These are phyloP conservation scores for Penicillium sp. DNA, from an alignment of 2,329 filamentous ascomycete species.

Conservation along the genomic window DNA sequence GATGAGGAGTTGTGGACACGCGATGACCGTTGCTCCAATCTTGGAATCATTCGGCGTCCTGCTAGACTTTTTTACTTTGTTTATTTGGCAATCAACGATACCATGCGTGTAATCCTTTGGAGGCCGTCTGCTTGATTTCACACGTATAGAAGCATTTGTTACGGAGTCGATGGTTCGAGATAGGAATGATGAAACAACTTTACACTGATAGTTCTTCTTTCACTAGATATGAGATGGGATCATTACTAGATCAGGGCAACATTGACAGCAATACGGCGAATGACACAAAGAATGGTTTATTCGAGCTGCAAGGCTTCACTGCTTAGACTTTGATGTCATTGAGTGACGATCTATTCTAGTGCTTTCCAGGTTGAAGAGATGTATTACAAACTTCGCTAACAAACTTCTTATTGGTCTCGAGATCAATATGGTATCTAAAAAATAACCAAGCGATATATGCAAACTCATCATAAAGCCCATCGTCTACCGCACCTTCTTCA, in stretches of 20 bases:
- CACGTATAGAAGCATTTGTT: neutral
- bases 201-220: neutral
- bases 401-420: constrained; percentile 9
- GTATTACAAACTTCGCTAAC: constrained; percentile 7
- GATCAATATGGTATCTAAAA: constrained; percentile 14
- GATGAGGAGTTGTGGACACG: neutral
- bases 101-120: constrained; percentile 20
- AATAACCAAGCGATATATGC: constrained; percentile 9
- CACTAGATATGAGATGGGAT: neutral
- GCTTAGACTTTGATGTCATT: too few species aligned
- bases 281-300: neutral
- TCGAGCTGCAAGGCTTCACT: too few species aligned
- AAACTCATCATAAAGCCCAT: neutral
- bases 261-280: neutral
- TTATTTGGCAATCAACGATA: constrained; percentile 25
- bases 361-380: too few species aligned
- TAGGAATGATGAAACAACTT: neutral
- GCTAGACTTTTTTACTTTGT: constrained; percentile 10
- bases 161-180: too few species aligned
- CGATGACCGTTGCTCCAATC: constrained; percentile 3
- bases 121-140: too few species aligned
- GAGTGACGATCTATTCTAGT: too few species aligned
- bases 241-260: neutral
- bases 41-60: constrained; percentile 15
- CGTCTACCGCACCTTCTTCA: constrained; percentile 44